Evolutionary conservation across 2,329 filamentous ascomycete genomes (phyloP).

Genomic region (Exserohilum rostratum): DNA sequence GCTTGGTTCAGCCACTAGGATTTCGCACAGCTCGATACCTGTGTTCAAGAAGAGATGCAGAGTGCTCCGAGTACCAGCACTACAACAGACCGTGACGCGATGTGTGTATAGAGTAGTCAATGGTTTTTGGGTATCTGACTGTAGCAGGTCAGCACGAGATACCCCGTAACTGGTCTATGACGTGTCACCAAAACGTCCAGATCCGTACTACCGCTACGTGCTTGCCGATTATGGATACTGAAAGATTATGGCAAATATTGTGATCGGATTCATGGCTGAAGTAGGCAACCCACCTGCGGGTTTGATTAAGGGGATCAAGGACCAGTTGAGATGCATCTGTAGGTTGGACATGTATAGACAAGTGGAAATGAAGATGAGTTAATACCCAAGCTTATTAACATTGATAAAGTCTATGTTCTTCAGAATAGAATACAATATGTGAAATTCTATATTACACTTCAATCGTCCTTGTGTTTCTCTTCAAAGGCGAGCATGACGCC

Average conservation of each 20-base stretch:
- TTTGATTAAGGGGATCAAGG: not conserved
- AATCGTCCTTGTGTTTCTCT: constrained; percentile 14
- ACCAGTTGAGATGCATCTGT: not conserved
- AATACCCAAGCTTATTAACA: not conserved
- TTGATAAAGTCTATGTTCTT: not conserved
- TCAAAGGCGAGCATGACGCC: constrained; percentile 57
- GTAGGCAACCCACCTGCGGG: too few relatives aligned
- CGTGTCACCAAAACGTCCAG: not conserved
- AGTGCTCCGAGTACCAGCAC: not conserved
- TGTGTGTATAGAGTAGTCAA: not conserved
- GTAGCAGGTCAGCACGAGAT: not conserved
- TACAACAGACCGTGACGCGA: not conserved
- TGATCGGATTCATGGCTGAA: too few relatives aligned
- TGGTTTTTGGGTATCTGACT: not conserved
- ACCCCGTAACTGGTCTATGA: too few relatives aligned
- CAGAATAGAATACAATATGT: not conserved
- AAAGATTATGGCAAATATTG: too few relatives aligned
- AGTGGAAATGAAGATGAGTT: not conserved
- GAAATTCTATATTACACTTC: not conserved
- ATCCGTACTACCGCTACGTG: not conserved
- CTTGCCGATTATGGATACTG: not conserved
- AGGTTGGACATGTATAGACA: not conserved
- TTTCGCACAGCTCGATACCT: not conserved
- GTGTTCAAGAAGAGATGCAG: not conserved
- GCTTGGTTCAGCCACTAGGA: not conserved